phyloP scores from a whole-genome alignment of 140 eudicot genomes.

The Erigeron philadelphicus region DNA sequence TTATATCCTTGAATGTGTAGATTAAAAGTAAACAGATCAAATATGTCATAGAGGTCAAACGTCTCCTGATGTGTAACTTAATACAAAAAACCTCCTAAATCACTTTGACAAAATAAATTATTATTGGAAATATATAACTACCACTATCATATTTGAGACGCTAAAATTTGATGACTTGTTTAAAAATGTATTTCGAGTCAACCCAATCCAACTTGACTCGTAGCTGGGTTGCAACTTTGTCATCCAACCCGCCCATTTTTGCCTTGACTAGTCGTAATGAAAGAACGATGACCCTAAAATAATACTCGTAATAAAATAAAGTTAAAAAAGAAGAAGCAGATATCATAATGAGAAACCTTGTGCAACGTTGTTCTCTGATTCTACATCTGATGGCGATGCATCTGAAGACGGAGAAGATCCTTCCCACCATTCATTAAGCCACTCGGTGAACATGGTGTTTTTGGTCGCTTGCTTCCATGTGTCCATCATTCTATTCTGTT shows the following conservation, averaged over 20 bases:
- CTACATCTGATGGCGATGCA: slow-evolving; percentile 46
- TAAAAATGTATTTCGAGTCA: not conserved
- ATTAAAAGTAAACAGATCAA: not conserved
- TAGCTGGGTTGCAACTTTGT: not conserved
- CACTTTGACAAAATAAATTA: not conserved
- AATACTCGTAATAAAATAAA: not conserved
- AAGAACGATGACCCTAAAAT: not conserved
- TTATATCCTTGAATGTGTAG: too few relatives aligned
- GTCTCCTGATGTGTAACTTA: not conserved
- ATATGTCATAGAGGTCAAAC: not conserved
- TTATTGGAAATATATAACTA: not conserved
- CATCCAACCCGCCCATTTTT: not conserved
- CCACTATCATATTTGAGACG: too few relatives aligned
- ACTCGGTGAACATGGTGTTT: slow-evolving; percentile 94
- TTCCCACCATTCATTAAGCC: slow-evolving; percentile 99
- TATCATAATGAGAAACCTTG: slow-evolving; percentile 47
- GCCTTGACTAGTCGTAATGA: not conserved
- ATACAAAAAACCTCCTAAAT: not conserved
- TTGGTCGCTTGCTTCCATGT: slow-evolving; percentile 96
- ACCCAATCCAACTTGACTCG: not conserved
- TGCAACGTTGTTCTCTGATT: slow-evolving; percentile 43
- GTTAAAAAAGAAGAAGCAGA: not conserved
- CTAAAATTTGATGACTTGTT: too few relatives aligned
- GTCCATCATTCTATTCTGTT: slow-evolving; percentile 95
- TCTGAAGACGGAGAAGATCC: slow-evolving; percentile 55